Percentiles rank a stretch among this genome's conserved stretches.
These are phyloP conservation scores for Alternaria sp. DNA, from an alignment of 2,329 filamentous ascomycete species.

Conservation along the genomic window DNA sequence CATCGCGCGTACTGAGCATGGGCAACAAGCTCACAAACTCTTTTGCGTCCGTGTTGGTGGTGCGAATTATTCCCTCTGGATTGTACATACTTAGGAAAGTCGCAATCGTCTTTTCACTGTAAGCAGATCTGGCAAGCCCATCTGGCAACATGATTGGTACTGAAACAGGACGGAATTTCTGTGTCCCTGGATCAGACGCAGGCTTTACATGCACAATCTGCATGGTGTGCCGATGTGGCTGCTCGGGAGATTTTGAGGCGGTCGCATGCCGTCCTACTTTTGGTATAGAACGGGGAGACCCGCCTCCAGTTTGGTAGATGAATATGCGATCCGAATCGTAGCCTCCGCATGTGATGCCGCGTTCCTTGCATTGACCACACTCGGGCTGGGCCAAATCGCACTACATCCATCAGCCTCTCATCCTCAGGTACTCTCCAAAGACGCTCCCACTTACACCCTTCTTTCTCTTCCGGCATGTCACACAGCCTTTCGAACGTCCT, in stretches of 20 bases:
- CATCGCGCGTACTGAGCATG: slow-evolving; percentile 29
- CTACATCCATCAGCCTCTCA: slow-evolving; percentile 43
- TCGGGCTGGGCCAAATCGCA: slow-evolving; percentile 69
- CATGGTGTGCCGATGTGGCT: slow-evolving; percentile 6
- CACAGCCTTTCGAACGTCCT: slow-evolving; percentile 46
- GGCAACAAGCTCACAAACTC: slow-evolving; percentile 27
- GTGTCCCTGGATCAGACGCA: neutral
- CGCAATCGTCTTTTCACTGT: slow-evolving; percentile 32
- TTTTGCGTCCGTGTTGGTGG: slow-evolving; percentile 17
- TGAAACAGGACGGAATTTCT: neutral
- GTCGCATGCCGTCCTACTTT: slow-evolving; percentile 3
- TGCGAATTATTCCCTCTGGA: slow-evolving; percentile 13
- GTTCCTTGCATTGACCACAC: slow-evolving; percentile 68
- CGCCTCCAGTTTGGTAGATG: slow-evolving; percentile 51
- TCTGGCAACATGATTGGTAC: slow-evolving; percentile 19
- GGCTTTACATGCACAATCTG: slow-evolving; percentile 9
- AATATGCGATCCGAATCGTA: slow-evolving; percentile 71
- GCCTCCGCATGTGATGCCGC: slow-evolving; percentile 67
- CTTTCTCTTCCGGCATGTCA: slow-evolving; percentile 53
- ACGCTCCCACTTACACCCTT: slow-evolving; percentile 60
- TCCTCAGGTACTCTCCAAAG: neutral
- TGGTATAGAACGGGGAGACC: neutral
- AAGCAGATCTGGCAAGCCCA: slow-evolving; percentile 32
- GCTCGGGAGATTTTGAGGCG: slow-evolving; percentile 3
- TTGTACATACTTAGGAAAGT: slow-evolving; percentile 34